phyloP scores from a whole-genome alignment of 2,329 filamentous ascomycete species.

The Thyridium curvatum region DNA sequence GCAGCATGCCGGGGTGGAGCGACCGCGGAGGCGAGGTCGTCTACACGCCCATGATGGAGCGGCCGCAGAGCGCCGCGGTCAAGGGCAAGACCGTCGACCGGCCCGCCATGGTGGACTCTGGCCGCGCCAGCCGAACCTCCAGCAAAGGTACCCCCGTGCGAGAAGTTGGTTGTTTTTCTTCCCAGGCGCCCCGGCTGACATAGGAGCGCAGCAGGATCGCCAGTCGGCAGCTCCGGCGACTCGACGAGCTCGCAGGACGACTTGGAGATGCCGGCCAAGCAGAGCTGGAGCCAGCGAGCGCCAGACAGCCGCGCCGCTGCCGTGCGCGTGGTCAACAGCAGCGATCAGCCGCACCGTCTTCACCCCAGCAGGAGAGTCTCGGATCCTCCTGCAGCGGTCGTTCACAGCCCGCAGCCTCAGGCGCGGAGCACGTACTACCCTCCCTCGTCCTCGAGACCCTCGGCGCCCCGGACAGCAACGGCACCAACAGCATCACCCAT shows the following conservation, averaged over 20 bases:
- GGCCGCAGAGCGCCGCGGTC: slow-evolving; percentile 12
- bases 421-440: slow-evolving; percentile 5
- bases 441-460: slow-evolving; percentile 1
- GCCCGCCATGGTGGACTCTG: slow-evolving; percentile 20
- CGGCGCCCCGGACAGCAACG: slow-evolving; percentile 6
- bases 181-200: slow-evolving; percentile 1
- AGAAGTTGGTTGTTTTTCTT: slow-evolving; percentile 2
- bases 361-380: slow-evolving; percentile 15
- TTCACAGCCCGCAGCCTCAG: slow-evolving; percentile 3
- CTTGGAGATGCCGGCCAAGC: slow-evolving; percentile 23
- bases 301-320: background rate
- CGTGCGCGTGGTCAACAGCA: slow-evolving; percentile 1
- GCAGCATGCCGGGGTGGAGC: slow-evolving; percentile 16
- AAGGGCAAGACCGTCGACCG: slow-evolving; percentile 38
- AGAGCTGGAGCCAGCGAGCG: slow-evolving; percentile 4
- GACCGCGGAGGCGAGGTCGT: slow-evolving; percentile 21
- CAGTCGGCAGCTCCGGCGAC: slow-evolving; percentile 27
- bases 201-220: slow-evolving; percentile 11
- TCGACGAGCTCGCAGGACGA: slow-evolving; percentile 33
- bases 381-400: slow-evolving; percentile 9
- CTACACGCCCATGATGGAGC: slow-evolving; percentile 15
- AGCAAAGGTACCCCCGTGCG: slow-evolving; percentile 23
- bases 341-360: slow-evolving; percentile 12
- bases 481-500: background rate
- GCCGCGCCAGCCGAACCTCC: slow-evolving; percentile 26